phyloP scores from a whole-genome alignment of 495 filamentous ascomycete genomes.

The Neurospora discreta region DNA sequence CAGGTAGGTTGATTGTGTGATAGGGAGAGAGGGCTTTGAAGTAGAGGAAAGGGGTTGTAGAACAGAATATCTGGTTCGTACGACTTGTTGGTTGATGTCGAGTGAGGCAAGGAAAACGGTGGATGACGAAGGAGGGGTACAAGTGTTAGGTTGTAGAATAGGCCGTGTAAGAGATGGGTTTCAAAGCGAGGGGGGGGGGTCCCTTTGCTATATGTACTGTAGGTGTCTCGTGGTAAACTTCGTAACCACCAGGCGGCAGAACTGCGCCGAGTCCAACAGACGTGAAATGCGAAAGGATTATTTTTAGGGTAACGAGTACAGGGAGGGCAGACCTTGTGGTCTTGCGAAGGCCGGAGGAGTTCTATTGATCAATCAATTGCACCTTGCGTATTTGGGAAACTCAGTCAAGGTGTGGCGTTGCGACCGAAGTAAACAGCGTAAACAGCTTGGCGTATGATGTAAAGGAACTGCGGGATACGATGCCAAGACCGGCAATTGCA shows the following conservation, averaged over 20 bases:
- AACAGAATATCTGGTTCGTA: conserved; percentile 1
- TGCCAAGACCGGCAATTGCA: not conserved
- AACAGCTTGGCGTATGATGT: not conserved
- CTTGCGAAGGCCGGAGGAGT: not conserved
- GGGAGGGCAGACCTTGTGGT: not conserved
- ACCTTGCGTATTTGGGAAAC: too few relatives aligned
- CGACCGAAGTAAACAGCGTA: not conserved
- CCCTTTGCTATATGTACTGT: not conserved
- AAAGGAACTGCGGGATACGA: not conserved
- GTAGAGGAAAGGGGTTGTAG: not conserved
- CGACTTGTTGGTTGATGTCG: not conserved
- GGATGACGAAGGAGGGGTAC: not conserved
- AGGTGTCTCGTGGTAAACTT: not conserved
- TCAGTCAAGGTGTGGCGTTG: too few relatives aligned
- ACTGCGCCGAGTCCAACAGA: not conserved
- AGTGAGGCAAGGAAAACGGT: not conserved
- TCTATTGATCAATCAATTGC: not conserved
- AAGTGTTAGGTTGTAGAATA: not conserved
- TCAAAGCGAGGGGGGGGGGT: conserved; percentile 5
- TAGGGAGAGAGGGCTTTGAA: not conserved
- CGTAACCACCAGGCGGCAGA: not conserved
- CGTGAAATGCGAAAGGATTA: not conserved
- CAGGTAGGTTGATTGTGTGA: not conserved
- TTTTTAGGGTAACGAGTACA: not conserved
- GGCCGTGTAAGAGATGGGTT: conserved; percentile 8